These are phyloP conservation scores for Clonostachys byssicola DNA, from an alignment of 2,329 filamentous ascomycete species.

Conservation along the genomic window DNA sequence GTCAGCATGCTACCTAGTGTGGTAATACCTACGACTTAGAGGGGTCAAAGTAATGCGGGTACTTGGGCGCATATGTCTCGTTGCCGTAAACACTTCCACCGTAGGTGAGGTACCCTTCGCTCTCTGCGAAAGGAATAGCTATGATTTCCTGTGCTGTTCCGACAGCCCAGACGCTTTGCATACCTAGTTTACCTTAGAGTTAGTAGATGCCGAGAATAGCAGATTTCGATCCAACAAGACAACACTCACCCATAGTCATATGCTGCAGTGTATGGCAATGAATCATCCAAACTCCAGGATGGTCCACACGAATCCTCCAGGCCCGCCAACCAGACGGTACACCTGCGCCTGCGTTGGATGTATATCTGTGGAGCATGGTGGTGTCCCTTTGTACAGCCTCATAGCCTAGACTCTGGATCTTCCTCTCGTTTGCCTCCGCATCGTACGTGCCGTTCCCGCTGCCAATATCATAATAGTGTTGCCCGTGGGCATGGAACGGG, in stretches of 20 bases:
- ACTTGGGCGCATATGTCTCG: background rate
- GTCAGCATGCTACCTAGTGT: too few relatives aligned
- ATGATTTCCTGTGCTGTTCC: background rate
- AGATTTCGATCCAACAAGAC: background rate
- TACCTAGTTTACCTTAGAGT: background rate
- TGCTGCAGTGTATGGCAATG: constrained; percentile 49
- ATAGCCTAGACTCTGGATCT: constrained; percentile 12
- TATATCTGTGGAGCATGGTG: constrained; percentile 53
- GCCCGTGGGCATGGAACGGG: constrained; percentile 51
- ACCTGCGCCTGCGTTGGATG: constrained; percentile 26
- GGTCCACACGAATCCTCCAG: constrained; percentile 49
- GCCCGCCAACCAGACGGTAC: constrained; percentile 52
- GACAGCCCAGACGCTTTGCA: background rate
- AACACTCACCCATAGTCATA: constrained; percentile 11
- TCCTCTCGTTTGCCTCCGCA: constrained; percentile 37
- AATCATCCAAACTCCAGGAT: constrained; percentile 44
- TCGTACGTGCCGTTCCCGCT: constrained; percentile 49
- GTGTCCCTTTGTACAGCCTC: constrained; percentile 35
- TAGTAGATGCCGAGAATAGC: background rate
- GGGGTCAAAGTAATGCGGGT: background rate
- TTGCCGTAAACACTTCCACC: background rate
- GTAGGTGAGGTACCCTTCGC: background rate
- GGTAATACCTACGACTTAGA: background rate
- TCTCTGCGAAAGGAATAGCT: background rate
- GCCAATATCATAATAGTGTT: constrained; percentile 49